Percentiles rank a stretch among this genome's conserved stretches.
phyloP scores from a whole-genome alignment of 345 rosid species.

The Euphorbia pulcherrima region DNA sequence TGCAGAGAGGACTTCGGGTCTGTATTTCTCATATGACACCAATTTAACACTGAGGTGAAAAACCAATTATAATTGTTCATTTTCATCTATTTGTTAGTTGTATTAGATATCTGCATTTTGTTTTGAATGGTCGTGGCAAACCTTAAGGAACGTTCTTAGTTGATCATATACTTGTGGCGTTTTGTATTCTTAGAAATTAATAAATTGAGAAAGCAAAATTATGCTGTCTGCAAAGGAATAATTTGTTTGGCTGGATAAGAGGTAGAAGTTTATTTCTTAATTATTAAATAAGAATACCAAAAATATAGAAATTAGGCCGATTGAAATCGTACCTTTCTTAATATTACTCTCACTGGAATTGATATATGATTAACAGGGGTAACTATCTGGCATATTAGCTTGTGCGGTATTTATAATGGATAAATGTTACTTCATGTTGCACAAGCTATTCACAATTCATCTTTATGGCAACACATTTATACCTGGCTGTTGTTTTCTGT shows the following conservation, averaged over 20 bases:
- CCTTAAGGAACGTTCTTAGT: background rate
- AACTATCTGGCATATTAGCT: background rate
- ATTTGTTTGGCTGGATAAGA: background rate
- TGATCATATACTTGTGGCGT: background rate
- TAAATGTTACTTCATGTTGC: background rate
- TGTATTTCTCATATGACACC: conserved; percentile 79
- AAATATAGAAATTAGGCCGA: background rate
- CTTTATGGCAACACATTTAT: background rate
- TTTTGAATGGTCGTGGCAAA: background rate
- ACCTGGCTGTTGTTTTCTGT: background rate
- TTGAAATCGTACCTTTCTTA: conserved; percentile 2
- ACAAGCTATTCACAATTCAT: background rate
- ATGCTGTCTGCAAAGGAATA: background rate
- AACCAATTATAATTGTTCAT: background rate
- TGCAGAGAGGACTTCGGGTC: conserved; percentile 77
- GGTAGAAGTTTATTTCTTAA: background rate
- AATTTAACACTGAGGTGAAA: conserved; percentile 83
- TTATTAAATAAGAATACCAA: background rate
- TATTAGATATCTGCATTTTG: background rate
- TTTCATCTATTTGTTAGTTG: background rate
- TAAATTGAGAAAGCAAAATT: no score
- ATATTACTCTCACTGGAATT: background rate
- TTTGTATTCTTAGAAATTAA: no score
- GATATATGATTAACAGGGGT: background rate
- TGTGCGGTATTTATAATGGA: background rate